A percentile compares a stretch with the other conserved stretches of the same genome.
These are phyloP conservation scores for Leucaena leucocephala DNA, from an alignment of 306 rosid species.

Conservation along the genomic window DNA sequence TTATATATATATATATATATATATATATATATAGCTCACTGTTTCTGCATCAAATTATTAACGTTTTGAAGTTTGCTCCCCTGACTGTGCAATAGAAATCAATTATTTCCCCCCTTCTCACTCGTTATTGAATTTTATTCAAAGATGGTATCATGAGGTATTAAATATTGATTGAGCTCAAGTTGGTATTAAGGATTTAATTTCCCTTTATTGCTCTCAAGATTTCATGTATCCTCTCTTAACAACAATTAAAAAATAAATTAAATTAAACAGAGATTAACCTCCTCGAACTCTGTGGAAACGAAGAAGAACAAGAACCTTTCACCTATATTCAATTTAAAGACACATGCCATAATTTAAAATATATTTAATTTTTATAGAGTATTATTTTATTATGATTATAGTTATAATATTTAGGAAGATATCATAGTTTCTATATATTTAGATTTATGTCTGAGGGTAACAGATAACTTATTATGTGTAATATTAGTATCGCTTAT, in stretches of 20 bases:
- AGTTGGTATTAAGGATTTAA: neutral
- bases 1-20: too few relatives aligned
- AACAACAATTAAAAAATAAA: neutral
- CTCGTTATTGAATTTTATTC: neutral
- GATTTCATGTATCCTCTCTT: neutral
- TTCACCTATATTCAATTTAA: too few relatives aligned
- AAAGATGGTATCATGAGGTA: neutral
- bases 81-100: neutral
- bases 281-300: neutral
- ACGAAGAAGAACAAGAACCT: too few relatives aligned
- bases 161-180: neutral
- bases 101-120: neutral
- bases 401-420: too few relatives aligned
- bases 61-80: constrained; percentile 23
- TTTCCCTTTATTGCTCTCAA: neutral
- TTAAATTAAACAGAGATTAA: neutral
- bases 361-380: too few relatives aligned
- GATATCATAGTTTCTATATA: too few relatives aligned
- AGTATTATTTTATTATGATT: too few relatives aligned
- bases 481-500: too few relatives aligned
- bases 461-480: too few relatives aligned
- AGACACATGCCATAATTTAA: too few relatives aligned
- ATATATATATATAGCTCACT: too few relatives aligned
- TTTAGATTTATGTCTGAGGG: too few relatives aligned
- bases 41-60: constrained; percentile 32